Evolutionary conservation across 148 eudicot species (phyloP).

Genomic region (Bassia scoparia): DNA sequence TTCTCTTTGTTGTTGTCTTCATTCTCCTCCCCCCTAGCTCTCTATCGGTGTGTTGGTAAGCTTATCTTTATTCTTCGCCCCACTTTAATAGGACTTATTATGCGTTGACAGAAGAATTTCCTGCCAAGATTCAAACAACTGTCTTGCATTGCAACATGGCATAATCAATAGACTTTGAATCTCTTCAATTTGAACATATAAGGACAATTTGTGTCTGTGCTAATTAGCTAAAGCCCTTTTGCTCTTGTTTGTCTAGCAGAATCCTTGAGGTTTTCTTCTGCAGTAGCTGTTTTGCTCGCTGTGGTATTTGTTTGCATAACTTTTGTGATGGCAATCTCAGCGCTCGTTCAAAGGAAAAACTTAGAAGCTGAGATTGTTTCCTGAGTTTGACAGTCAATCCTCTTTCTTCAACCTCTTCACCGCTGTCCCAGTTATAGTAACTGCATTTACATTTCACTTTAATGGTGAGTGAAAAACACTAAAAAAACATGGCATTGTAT

Average conservation of each 20-base stretch:
- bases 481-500: not conserved
- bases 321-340: slow-evolving; percentile 65
- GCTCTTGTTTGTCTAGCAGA: slow-evolving; percentile 52
- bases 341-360: slow-evolving; percentile 62
- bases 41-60: slow-evolving; percentile 72
- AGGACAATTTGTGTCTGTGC: not conserved
- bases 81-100: not conserved
- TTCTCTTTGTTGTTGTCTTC: slow-evolving; percentile 50
- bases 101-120: too few relatives aligned
- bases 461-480: slow-evolving; percentile 49
- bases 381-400: slow-evolving; percentile 41
- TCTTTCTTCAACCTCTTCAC: slow-evolving; percentile 92
- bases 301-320: slow-evolving; percentile 80
- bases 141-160: too few relatives aligned
- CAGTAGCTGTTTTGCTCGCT: slow-evolving; percentile 77
- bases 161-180: not conserved
- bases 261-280: slow-evolving; percentile 76
- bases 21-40: slow-evolving; percentile 69
- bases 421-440: slow-evolving; percentile 81
- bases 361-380: slow-evolving; percentile 49
- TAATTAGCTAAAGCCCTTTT: not conserved
- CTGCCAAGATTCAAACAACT: too few relatives aligned
- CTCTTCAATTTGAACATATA: not conserved
- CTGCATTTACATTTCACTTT: slow-evolving; percentile 95
- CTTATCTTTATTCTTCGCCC: not conserved